Percentiles rank a stretch among this genome's conserved stretches.
phyloP scores from a whole-genome alignment of 352 stramenopile species.

The Phytophthora macrochlamydospora region DNA sequence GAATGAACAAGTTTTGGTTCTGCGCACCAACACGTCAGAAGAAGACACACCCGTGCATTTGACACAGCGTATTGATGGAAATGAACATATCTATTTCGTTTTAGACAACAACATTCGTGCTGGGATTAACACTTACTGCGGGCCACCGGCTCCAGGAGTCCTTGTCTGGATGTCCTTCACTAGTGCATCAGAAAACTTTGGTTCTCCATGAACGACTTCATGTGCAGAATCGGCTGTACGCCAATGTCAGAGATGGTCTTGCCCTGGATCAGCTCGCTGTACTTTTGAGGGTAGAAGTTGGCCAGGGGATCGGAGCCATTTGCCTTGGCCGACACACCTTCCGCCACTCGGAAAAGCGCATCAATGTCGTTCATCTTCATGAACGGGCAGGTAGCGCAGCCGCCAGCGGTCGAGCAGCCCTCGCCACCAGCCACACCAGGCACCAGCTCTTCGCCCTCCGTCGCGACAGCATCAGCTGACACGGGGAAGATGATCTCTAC shows the following conservation, averaged over 20 bases:
- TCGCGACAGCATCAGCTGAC: constrained; percentile 91
- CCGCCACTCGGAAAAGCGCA: constrained; percentile 92
- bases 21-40: too few relatives aligned
- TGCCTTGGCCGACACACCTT: constrained; percentile 53
- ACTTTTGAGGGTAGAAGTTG: constrained; percentile 93
- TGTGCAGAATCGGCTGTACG: constrained; percentile 96
- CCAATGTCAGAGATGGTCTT: constrained; percentile 92
- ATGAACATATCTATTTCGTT: too few relatives aligned
- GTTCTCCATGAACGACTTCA: constrained; percentile 95
- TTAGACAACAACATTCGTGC: background rate
- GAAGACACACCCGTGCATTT: too few relatives aligned
- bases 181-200: constrained; percentile 83
- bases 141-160: constrained; percentile 58
- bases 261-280: constrained; percentile 89
- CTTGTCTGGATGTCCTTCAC: constrained; percentile 86
- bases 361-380: constrained; percentile 99
- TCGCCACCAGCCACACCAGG: constrained; percentile 93
- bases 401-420: constrained; percentile 96
- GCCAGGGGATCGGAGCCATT: constrained; percentile 63
- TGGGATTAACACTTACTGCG: constrained; percentile 14
- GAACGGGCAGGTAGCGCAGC: constrained; percentile 97
- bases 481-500: constrained; percentile 98
- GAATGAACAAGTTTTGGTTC: too few relatives aligned
- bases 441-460: constrained; percentile 80
- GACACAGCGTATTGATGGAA: too few relatives aligned